Percentiles rank a stretch among this genome's conserved stretches.
phyloP scores from a whole-genome alignment of 2,329 filamentous ascomycete species.

The Hypoxylon sp. region DNA sequence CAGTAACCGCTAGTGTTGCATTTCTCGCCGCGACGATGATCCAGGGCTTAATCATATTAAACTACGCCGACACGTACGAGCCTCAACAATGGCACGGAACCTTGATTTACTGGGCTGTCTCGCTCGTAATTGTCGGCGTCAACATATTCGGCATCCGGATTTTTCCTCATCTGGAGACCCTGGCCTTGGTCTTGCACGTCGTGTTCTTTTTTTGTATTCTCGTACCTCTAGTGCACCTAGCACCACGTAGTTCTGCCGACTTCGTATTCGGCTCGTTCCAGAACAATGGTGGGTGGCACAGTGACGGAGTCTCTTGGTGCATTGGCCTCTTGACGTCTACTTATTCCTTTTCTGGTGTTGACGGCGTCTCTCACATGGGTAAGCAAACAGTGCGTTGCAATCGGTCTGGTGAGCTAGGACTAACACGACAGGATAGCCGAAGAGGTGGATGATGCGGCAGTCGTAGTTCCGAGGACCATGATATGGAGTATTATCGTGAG shows the following conservation, averaged over 20 bases:
- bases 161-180: constrained; percentile 63
- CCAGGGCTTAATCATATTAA: constrained; percentile 57
- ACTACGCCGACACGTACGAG: constrained; percentile 53
- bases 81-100: constrained; percentile 61
- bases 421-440: constrained; percentile 55
- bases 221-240: constrained; percentile 32
- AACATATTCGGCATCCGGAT: constrained; percentile 60
- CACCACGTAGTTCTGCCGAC: constrained; percentile 24
- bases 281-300: constrained; percentile 30
- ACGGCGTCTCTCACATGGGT: constrained; percentile 42
- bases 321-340: constrained; percentile 25
- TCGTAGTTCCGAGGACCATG: constrained; percentile 62
- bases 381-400: constrained; percentile 42
- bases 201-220: constrained; percentile 35
- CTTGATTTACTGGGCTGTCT: constrained; percentile 61
- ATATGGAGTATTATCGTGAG: constrained; percentile 62
- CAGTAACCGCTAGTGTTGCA: constrained; percentile 53
- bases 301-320: constrained; percentile 24
- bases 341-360: constrained; percentile 29
- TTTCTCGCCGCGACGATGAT: constrained; percentile 62
- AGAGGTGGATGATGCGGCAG: constrained; percentile 59
- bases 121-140: constrained; percentile 60
- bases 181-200: constrained; percentile 63
- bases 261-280: constrained; percentile 30
- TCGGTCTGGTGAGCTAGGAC: constrained; percentile 38